Evolutionary conservation across 2,329 filamentous ascomycete species (phyloP).

Genomic region (Cladorrhinum sp.): DNA sequence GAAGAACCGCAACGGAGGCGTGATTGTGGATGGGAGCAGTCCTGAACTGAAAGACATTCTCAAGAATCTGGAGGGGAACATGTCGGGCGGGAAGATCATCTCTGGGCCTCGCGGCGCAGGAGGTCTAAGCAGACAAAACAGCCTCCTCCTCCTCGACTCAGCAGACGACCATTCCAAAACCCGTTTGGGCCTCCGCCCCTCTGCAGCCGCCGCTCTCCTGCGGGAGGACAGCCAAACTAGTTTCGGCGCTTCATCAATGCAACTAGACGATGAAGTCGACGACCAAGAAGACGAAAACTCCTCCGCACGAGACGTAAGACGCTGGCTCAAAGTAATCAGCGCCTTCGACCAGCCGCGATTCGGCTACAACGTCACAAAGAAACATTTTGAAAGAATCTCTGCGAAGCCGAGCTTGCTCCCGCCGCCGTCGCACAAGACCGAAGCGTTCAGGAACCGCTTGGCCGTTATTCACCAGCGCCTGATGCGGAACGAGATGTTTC

Average conservation of each 20-base stretch:
- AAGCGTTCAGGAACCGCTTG: slow-evolving; percentile 84
- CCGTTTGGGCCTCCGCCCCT: slow-evolving; percentile 52
- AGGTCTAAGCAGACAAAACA: slow-evolving; percentile 61
- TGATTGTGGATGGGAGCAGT: slow-evolving; percentile 83
- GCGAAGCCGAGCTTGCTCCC: slow-evolving; percentile 71
- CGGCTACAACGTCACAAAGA: slow-evolving; percentile 74
- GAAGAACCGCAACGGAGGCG: slow-evolving; percentile 84
- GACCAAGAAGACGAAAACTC: slow-evolving; percentile 37
- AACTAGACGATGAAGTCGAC: slow-evolving; percentile 47
- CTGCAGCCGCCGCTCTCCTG: slow-evolving; percentile 36
- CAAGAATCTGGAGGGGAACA: slow-evolving; percentile 78
- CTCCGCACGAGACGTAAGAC: slow-evolving; percentile 60
- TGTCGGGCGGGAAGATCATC: slow-evolving; percentile 76
- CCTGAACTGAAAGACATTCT: slow-evolving; percentile 77
- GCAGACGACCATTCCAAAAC: slow-evolving; percentile 53
- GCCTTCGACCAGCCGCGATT: slow-evolving; percentile 84
- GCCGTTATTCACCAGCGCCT: slow-evolving; percentile 90
- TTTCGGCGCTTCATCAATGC: slow-evolving; percentile 56
- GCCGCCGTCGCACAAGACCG: slow-evolving; percentile 74
- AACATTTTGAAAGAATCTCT: slow-evolving; percentile 79
- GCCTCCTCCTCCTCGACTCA: slow-evolving; percentile 59
- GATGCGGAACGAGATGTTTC: slow-evolving; percentile 89
- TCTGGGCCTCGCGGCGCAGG: slow-evolving; percentile 37
- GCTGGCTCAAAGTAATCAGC: slow-evolving; percentile 79
- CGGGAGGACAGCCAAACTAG: slow-evolving; percentile 63